Base-by-base conservation (phyloP, 108 stramenopile genomes). In the Discostella pseudostelligera region DNA sequence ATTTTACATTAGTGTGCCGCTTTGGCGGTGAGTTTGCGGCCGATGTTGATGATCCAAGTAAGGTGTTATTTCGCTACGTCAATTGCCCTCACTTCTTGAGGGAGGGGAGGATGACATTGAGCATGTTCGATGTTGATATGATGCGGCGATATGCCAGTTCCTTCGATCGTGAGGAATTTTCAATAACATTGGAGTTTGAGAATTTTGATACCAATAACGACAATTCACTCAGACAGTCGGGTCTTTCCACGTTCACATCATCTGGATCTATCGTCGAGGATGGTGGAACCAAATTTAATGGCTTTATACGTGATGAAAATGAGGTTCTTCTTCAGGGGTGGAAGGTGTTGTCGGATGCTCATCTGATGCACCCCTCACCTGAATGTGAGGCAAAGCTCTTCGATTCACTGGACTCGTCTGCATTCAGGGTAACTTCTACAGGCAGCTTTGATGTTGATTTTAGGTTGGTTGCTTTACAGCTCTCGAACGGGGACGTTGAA, bases 41-140 rank as follows among this genome's bases (percentile, higher is more conserved):
- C 62, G 83, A 87, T 65, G 54, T 70, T 19, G 53, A 83, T 45
- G 85, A 84, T 65, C 81, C 86, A 6, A 81, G 80, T 50, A 91
- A 89, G 59, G 80, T 94, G 4, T 72, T 96, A 4, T 94, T 96
- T 65, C 86, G 94, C 13, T 95, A 94, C 56, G 83, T 85, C 26
- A 91, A 94, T 62, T 72, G 70, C 16, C 85, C 90, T 2, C 87
- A 81, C 8, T 92, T 89, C 61, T 26, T 96, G 37, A 75, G 51
- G 36, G 77, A 74, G 10, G 89, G 86, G 8, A 74, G 67, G 24
- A 69, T 81, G 28, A 90, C 90, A 59, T 54, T 89, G 39, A 60
- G 59, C 12, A 73, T 66, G 39, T 56, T 50, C 13, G 69, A 83
- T 46, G 86, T 92, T 11, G 94, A 96, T 81, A 81, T 96, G 76